phyloP scores from a whole-genome alignment of 495 filamentous ascomycete genomes.

The Penicilliopsis zonata region DNA sequence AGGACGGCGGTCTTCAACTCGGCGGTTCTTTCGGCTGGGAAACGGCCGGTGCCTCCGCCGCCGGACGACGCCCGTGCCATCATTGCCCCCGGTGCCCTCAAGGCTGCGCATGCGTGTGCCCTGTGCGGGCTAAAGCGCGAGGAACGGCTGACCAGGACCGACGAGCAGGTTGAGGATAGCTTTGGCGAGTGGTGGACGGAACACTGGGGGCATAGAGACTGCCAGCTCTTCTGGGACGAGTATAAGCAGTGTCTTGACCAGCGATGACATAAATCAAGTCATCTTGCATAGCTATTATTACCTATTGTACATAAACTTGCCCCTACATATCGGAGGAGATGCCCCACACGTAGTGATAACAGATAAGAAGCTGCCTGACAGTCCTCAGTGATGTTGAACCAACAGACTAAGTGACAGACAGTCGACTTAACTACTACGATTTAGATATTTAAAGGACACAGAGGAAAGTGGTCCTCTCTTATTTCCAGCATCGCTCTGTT shows the following conservation, averaged over 20 bases:
- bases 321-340: neutral
- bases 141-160: constrained; percentile 64
- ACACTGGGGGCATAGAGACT: constrained; percentile 74
- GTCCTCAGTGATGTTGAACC: too few relatives aligned
- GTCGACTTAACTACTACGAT: too few relatives aligned
- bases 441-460: too few relatives aligned
- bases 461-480: too few relatives aligned
- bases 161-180: constrained; percentile 70
- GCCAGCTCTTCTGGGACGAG: constrained; percentile 72
- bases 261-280: constrained; percentile 33
- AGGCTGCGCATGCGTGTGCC: constrained; percentile 65
- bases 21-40: constrained; percentile 21
- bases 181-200: constrained; percentile 96
- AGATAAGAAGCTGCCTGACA: too few relatives aligned
- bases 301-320: neutral
- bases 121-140: constrained; percentile 82
- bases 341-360: too few relatives aligned
- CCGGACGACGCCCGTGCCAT: constrained; percentile 47
- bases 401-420: too few relatives aligned
- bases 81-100: constrained; percentile 50
- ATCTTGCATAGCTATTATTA: neutral
- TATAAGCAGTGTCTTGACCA: constrained; percentile 54
- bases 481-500: too few relatives aligned
- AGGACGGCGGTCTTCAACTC: constrained; percentile 29
- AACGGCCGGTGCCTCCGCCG: constrained; percentile 52